These are phyloP conservation scores for Akanthomyces uredinophilus DNA, from an alignment of 2,329 filamentous ascomycete genomes.

Conservation along the genomic window DNA sequence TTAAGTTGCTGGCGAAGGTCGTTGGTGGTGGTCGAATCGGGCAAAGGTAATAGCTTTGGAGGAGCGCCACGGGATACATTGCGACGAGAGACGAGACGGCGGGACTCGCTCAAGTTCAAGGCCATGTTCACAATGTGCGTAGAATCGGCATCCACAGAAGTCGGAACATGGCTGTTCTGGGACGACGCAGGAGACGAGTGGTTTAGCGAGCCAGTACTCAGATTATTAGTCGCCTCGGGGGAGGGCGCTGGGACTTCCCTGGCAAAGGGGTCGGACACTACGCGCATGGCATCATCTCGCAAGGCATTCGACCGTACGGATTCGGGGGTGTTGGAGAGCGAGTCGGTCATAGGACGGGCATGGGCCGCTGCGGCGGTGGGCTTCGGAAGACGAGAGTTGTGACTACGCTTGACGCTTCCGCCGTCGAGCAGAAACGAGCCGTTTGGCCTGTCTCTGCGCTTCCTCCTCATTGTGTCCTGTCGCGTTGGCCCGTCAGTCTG, in stretches of 20 bases:
- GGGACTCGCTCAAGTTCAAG: conserved; percentile 78
- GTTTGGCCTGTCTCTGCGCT: conserved; percentile 20
- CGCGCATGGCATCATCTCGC: background rate
- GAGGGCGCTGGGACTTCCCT: background rate
- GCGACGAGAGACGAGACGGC: conserved; percentile 57
- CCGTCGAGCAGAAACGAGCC: conserved; percentile 12
- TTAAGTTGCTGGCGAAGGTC: conserved; percentile 66
- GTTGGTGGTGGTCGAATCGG: conserved; percentile 48
- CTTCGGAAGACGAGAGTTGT: conserved; percentile 4
- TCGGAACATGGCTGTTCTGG: conserved; percentile 21
- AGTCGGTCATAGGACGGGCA: background rate
- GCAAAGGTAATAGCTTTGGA: conserved; percentile 47
- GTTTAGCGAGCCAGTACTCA: conserved; percentile 5
- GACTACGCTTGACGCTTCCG: background rate
- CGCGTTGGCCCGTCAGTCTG: conserved; percentile 17
- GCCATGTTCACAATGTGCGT: conserved; percentile 91
- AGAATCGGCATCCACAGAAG: conserved; percentile 64
- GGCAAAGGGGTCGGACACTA: conserved; percentile 1
- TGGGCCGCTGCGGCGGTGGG: background rate
- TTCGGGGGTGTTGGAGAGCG: conserved; percentile 3
- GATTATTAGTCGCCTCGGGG: background rate
- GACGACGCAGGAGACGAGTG: conserved; percentile 6
- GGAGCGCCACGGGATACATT: conserved; percentile 48
- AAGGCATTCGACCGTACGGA: background rate
- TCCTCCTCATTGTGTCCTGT: conserved; percentile 15